Evolutionary conservation across 768 basidiomycete genomes (phyloP), one percentile per base, ranked within the genome.

Genomic region (Boletus vermiculosoides): DNA sequence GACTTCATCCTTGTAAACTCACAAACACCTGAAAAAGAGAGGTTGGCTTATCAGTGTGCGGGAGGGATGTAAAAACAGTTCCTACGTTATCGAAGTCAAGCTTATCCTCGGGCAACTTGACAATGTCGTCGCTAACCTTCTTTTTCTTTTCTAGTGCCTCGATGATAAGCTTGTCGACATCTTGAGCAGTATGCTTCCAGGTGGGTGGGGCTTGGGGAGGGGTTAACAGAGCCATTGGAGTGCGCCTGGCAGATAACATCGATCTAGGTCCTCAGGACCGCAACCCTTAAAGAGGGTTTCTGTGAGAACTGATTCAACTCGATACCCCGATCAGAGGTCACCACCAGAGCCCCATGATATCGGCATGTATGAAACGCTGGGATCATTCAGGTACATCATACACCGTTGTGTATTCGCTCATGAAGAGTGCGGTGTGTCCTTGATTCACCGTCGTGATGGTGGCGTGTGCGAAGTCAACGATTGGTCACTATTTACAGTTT

Each of bases 41-140:
- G 5, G 41, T 37, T 30, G 18, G 49, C 15, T 47, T 22, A 28
- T 60, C 8, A 22, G 13, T 46, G 8, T 18, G 23, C 22, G 1
- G n/a, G 11, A 31, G 16, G 20, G 28, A 39, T 30, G 8, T 30
- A 39, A 39, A n/a, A 30, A 30, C 5, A 25, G 45, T 18, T 73
- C 84, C 66, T 61, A 89, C 90, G 39, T 86, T 84, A 58, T 84
- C 76, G 60, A 88, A 92, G 60, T 76, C 84, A 66, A 83, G 84
- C 45, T 84, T 79, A 55, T 82, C 76, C 8, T 78, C 71, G 33
- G 80, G 71, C 34, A 90, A 76, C 37, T 80, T 76, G 42, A 80
- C 88, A 54, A 92, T 72, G 58, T 75, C 77, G 71, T 91, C 86
- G 62, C 78, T 77, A 31, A 80, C 66, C 15, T 73, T 74, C 46